Evolutionary conservation across 2,329 filamentous ascomycete genomes (phyloP).

Genomic region (Cadophora sp.): DNA sequence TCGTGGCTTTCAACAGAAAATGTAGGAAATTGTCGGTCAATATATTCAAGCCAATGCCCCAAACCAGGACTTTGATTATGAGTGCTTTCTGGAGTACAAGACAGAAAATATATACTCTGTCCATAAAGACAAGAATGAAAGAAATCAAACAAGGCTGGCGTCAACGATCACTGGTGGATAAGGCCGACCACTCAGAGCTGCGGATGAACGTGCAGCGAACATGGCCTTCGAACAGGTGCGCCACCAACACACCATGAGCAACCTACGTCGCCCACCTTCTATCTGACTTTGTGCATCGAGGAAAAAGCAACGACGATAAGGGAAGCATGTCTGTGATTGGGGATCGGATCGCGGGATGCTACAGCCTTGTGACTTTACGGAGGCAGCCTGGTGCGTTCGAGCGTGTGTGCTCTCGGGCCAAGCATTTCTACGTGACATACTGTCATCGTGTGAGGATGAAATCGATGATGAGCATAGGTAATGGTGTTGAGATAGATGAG

Average conservation of each 20-base stretch:
- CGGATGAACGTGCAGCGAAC: not conserved
- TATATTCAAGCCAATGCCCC: not conserved
- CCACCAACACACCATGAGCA: not conserved
- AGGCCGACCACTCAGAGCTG: not conserved
- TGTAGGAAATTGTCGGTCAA: not conserved
- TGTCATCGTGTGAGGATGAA: not conserved
- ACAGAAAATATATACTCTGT: not conserved
- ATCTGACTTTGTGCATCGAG: not conserved
- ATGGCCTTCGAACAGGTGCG: not conserved
- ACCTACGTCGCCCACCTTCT: not conserved
- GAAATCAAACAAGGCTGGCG: not conserved
- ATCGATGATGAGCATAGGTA: not conserved
- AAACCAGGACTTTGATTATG: not conserved
- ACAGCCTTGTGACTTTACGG: not conserved
- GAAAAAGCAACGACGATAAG: not conserved
- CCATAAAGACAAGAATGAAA: not conserved
- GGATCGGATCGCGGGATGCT: not conserved
- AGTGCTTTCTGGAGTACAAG: not conserved
- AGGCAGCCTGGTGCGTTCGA: not conserved
- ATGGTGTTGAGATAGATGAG: not conserved
- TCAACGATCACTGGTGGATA: constrained; percentile 4
- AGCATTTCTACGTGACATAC: not conserved
- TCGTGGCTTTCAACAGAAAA: not conserved
- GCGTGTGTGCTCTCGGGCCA: not conserved
- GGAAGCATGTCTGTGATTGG: not conserved